Evolutionary conservation across 495 filamentous ascomycete species (phyloP).

Genomic region (Hypoxylon cercidicola): DNA sequence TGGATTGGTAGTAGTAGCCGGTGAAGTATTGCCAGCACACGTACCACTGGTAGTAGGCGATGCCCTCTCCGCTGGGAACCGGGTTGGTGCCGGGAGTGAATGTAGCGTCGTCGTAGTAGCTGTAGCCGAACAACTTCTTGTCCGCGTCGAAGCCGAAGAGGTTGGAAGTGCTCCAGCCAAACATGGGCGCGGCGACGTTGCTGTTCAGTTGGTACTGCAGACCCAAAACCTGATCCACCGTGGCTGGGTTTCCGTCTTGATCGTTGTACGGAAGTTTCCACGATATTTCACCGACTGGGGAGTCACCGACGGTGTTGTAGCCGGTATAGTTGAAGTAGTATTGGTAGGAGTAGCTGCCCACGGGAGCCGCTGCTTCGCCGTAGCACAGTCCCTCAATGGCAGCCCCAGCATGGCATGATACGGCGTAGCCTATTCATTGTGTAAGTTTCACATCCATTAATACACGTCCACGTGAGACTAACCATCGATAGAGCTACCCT

Average conservation of each 20-base stretch:
- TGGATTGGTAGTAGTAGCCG: slow-evolving; percentile 61
- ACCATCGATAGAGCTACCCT: slow-evolving; percentile 45
- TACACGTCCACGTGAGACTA: slow-evolving; percentile 44
- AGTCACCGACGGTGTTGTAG: slow-evolving; percentile 40
- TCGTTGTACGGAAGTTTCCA: slow-evolving; percentile 51
- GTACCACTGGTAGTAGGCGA: slow-evolving; percentile 58
- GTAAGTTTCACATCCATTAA: slow-evolving; percentile 40
- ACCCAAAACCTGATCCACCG: slow-evolving; percentile 50
- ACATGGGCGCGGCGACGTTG: slow-evolving; percentile 64
- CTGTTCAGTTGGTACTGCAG: slow-evolving; percentile 54
- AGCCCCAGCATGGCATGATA: slow-evolving; percentile 66
- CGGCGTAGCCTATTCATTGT: slow-evolving; percentile 51
- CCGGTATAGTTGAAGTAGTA: slow-evolving; percentile 57
- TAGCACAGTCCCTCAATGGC: slow-evolving; percentile 65
- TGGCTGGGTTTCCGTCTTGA: slow-evolving; percentile 41
- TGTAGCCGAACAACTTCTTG: slow-evolving; percentile 54
- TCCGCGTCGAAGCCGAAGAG: slow-evolving; percentile 58
- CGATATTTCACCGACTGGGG: slow-evolving; percentile 49
- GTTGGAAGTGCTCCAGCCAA: slow-evolving; percentile 38
- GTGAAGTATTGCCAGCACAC: slow-evolving; percentile 61
- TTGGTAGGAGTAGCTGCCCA: slow-evolving; percentile 21
- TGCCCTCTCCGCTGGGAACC: slow-evolving; percentile 19
- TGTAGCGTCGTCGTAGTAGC: slow-evolving; percentile 57
- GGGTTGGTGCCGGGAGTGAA: slow-evolving; percentile 32
- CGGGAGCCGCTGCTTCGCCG: slow-evolving; percentile 27